Evolutionary conservation across 345 rosid species (phyloP).

Genomic region (Rhodamnia argentea): DNA sequence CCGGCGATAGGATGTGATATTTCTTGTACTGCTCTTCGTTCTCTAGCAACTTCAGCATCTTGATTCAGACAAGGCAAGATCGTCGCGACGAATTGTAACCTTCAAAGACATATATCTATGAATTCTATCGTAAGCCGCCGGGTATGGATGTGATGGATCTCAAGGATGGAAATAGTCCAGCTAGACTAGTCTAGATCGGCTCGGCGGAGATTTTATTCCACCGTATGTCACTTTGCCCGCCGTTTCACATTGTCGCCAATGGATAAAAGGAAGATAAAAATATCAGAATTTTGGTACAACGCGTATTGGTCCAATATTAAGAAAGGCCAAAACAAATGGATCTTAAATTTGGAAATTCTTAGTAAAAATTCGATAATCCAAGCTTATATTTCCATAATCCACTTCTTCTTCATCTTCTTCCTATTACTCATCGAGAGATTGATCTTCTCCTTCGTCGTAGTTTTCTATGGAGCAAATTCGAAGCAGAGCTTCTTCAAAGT

Average conservation of each 20-base stretch:
- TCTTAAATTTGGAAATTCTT: background rate
- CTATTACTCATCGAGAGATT: background rate
- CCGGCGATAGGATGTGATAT: background rate
- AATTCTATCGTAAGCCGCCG: background rate
- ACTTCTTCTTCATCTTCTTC: background rate
- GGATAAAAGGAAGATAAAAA: background rate
- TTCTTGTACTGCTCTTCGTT: background rate
- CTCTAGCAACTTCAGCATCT: background rate
- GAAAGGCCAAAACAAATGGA: background rate
- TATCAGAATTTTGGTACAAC: background rate
- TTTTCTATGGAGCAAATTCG: constrained; percentile 10
- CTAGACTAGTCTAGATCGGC: background rate
- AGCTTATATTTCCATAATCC: no score
- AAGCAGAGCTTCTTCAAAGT: constrained; percentile 16
- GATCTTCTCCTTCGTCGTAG: constrained; percentile 10
- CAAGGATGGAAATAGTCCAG: background rate
- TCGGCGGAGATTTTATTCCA: background rate
- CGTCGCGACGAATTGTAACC: background rate
- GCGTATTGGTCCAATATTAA: constrained; percentile 52
- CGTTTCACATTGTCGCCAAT: background rate
- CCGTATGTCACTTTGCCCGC: background rate
- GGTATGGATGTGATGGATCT: background rate
- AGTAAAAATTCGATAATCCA: background rate
- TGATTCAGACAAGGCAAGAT: background rate
- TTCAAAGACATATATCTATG: background rate